Evolutionary conservation across 129 eudicot species (phyloP), one percentile per base, ranked within the genome.

Genomic region (Calendula officinalis): DNA sequence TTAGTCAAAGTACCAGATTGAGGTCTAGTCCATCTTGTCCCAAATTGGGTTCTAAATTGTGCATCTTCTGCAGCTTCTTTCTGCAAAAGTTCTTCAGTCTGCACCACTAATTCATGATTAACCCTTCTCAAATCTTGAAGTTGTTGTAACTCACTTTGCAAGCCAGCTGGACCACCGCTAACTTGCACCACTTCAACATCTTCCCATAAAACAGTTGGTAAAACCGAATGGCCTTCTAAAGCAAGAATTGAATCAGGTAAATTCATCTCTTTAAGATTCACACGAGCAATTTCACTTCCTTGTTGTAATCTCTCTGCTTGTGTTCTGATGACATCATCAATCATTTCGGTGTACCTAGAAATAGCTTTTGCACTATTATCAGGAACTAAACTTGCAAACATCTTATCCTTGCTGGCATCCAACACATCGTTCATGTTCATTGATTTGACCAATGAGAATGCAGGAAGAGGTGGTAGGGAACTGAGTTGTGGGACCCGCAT

Each of bases 181-280:
- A 86, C 75, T 75, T 90, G 97, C 15, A 90, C 97, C 14, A 95
- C 97, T 66, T 90, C 97, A 5, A 90, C 91, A 59, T 86, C 97
- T 69, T 90, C 97, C 76, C 77, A 79, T 40, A 86, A 76, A 74
- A 80, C 80, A 56, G 77, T 53, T 32, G 97, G 95, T 70, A 90
- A 70, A 33, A 74, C 60, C 4, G 74, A 71, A 73, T 90, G 82
- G n/a, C 97, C 97, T 83, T 83, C 95, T 66, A 90, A 68, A 17
- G 97, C 80, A 58, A 86, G 86, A 64, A 90, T 74, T 5, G 95
- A 78, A 75, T 90, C 97, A 13, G 97, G 97, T 59, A 90, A 81
- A 60, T 83, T 90, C 97, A 90, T 90, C 75, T 90, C 95, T 71
- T 75, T 86, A 43, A 90, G 86, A 70, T 82, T 81, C 72, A 90